Evolutionary conservation across 805 yeast species (phyloP).

Genomic region (Groenewaldozyma salmanticensis): DNA sequence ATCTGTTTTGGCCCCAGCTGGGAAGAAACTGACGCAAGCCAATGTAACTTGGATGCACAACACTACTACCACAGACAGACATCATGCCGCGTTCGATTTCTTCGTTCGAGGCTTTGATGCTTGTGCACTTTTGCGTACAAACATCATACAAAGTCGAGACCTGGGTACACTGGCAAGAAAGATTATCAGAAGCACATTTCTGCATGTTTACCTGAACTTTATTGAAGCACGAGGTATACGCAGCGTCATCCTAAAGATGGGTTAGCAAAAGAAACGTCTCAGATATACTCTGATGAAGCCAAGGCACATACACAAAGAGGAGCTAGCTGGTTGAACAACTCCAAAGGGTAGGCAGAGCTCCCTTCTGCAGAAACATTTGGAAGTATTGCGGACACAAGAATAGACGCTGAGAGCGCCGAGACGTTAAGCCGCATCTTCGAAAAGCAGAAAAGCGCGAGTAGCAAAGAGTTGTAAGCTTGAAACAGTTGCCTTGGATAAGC

Average conservation of each 20-base stretch:
- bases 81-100: not conserved
- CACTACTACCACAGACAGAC: conserved; percentile 2
- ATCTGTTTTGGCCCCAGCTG: conserved; percentile 4
- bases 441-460: too few species aligned
- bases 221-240: conserved; percentile 13
- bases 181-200: conserved; percentile 12
- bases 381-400: not conserved
- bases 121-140: conserved; percentile 12
- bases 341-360: not conserved
- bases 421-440: too few species aligned
- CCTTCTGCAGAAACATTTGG: not conserved
- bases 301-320: not conserved
- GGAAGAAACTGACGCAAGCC: conserved; percentile 8
- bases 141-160: conserved; percentile 8
- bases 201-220: conserved; percentile 10
- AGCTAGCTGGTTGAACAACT: not conserved
- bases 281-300: too few species aligned
- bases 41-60: conserved; percentile 5
- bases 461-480: too few species aligned
- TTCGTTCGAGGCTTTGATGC: not conserved
- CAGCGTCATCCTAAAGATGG: conserved; percentile 4
- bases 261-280: not conserved
- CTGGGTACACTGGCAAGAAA: conserved; percentile 15
- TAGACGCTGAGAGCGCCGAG: not conserved
- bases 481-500: too few species aligned